phyloP scores from a whole-genome alignment of 805 yeast species.

The Kockiozyma suomiensis region DNA sequence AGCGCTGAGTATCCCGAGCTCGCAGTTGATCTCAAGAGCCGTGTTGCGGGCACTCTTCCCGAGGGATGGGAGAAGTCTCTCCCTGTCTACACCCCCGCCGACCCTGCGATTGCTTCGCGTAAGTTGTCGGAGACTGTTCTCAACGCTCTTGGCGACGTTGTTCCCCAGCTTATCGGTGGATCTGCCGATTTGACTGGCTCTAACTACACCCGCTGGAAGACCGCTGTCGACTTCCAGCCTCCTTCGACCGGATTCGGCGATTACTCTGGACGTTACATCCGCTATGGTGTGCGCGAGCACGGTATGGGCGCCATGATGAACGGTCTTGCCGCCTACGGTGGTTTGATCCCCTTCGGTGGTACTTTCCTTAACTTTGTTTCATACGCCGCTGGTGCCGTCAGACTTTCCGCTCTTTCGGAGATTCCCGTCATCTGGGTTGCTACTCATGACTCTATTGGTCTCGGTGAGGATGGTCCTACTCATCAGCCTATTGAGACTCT shows the following conservation, averaged over 20 bases:
- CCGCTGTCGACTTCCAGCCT: slow-evolving; percentile 90
- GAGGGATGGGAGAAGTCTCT: slow-evolving; percentile 73
- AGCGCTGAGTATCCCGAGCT: slow-evolving; percentile 68
- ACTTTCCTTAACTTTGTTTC: slow-evolving; percentile 92
- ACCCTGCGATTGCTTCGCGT: slow-evolving; percentile 88
- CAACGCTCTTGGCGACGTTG: slow-evolving; percentile 56
- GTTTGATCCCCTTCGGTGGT: slow-evolving; percentile 90
- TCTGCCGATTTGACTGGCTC: slow-evolving; percentile 98
- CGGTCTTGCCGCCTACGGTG: slow-evolving; percentile 90
- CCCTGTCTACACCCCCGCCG: slow-evolving; percentile 78
- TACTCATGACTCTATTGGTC: slow-evolving; percentile 61
- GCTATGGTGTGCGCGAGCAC: slow-evolving; percentile 99
- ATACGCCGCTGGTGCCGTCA: slow-evolving; percentile 57
- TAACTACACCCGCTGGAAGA: slow-evolving; percentile 86
- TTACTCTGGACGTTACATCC: slow-evolving; percentile 88
- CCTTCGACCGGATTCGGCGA: slow-evolving; percentile 77
- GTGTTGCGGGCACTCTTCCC: slow-evolving; percentile 79
- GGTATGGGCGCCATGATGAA: slow-evolving; percentile 98
- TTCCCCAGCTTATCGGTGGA: slow-evolving; percentile 95
- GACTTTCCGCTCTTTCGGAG: slow-evolving; percentile 53
- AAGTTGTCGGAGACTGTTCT: slow-evolving; percentile 85
- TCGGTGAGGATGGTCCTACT: slow-evolving; percentile 62
- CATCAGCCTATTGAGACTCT: slow-evolving; percentile 59
- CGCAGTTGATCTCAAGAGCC: slow-evolving; percentile 78
- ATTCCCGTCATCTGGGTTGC: slow-evolving; percentile 55